phyloP scores from a whole-genome alignment of 2,329 filamentous ascomycete genomes.

The Paramyrothecium roridum region DNA sequence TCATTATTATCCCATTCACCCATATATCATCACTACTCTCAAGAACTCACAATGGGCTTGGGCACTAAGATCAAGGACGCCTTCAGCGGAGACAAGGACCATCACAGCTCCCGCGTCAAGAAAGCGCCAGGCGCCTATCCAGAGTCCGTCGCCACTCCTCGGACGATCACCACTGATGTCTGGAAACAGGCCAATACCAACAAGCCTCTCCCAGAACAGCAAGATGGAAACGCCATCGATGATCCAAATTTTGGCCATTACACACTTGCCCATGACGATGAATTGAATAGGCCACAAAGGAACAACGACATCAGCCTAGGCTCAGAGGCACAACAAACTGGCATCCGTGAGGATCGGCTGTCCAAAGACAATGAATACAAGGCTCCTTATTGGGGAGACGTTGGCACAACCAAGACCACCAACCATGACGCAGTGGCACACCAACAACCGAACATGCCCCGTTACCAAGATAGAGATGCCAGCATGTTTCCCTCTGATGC shows the following conservation, averaged over 20 bases:
- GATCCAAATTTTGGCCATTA: not conserved
- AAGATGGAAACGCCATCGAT: not conserved
- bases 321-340: not conserved
- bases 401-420: not conserved
- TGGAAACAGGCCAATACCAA: not conserved
- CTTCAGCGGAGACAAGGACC: not conserved
- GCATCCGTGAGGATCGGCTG: not conserved
- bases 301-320: not conserved
- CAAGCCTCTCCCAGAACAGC: not conserved
- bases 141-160: not conserved
- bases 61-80: constrained; percentile 1
- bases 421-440: not conserved
- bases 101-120: not conserved
- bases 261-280: not conserved
- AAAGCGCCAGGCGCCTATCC: not conserved
- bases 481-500: no score
- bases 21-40: no score
- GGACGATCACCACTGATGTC: not conserved
- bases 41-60: not conserved
- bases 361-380: not conserved
- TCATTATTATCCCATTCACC: no score
- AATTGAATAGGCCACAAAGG: not conserved
- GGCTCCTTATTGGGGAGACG: not conserved
- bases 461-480: no score
- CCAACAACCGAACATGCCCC: no score